phyloP scores from a whole-genome alignment of 257 asterid species.

The Henckelia pumila region DNA sequence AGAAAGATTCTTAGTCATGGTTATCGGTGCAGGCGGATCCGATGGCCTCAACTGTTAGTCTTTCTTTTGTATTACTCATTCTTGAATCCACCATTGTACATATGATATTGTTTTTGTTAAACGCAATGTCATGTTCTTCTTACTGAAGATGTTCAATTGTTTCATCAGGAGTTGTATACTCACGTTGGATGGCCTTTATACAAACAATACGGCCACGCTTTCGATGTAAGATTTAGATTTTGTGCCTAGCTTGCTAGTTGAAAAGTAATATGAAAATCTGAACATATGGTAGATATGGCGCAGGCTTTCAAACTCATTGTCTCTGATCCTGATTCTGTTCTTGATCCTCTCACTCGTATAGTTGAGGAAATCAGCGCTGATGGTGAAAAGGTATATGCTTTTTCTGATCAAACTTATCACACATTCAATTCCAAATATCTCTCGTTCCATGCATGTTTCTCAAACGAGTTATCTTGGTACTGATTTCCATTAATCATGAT shows the following conservation, averaged over 20 bases:
- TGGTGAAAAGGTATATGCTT: conserved; percentile 40
- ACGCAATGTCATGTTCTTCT: not conserved
- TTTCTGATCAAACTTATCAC: not conserved
- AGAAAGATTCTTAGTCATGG: too few species aligned
- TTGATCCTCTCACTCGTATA: conserved; percentile 44
- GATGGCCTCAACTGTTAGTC: not conserved
- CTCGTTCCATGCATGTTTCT: not conserved
- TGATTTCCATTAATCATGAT: not conserved
- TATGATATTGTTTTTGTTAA: not conserved
- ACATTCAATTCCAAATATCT: not conserved
- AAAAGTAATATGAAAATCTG: not conserved
- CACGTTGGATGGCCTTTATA: conserved; percentile 56
- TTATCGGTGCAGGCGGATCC: not conserved
- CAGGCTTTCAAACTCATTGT: conserved; percentile 53
- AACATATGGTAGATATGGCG: not conserved
- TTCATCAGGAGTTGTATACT: conserved; percentile 44
- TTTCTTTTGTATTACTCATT: too few species aligned
- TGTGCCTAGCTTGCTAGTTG: not conserved
- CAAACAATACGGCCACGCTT: conserved; percentile 53
- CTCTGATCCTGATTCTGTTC: conserved; percentile 49
- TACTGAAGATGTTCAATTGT: not conserved
- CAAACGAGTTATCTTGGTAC: not conserved
- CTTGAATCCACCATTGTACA: too few species aligned
- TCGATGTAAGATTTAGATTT: conserved; percentile 36
- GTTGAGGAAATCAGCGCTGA: conserved; percentile 50